A percentile compares a stretch with the other conserved stretches of the same genome.
Evolutionary conservation across 2,329 filamentous ascomycete species (phyloP).

Genomic region (Pyricularia sp.): DNA sequence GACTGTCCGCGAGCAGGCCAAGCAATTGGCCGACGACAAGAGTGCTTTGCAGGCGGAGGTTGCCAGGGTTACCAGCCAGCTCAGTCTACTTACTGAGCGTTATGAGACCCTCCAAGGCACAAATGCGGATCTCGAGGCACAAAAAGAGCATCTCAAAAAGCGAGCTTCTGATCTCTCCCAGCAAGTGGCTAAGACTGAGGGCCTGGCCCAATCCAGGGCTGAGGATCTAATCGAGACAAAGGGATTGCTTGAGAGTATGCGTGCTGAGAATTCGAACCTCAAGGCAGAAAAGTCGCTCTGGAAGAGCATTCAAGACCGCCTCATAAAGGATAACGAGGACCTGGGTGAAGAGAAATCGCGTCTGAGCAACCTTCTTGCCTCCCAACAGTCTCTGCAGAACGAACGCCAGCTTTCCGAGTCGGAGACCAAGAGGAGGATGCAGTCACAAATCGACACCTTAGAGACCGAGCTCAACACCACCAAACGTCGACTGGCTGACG

Average conservation of each 20-base stretch:
- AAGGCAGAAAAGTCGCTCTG: constrained; percentile 92
- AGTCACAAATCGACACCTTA: constrained; percentile 66
- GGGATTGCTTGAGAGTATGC: constrained; percentile 73
- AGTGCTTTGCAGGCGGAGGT: constrained; percentile 73
- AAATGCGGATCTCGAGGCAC: constrained; percentile 70
- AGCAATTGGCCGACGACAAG: constrained; percentile 74
- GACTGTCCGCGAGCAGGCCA: constrained; percentile 76
- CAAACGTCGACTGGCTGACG: constrained; percentile 76
- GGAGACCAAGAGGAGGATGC: constrained; percentile 71
- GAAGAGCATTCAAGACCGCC: constrained; percentile 84
- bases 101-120: constrained; percentile 87
- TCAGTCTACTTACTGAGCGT: constrained; percentile 72
- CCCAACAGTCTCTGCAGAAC: constrained; percentile 82
- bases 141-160: constrained; percentile 82
- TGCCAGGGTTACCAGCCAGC: constrained; percentile 69
- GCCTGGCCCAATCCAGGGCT: constrained; percentile 81
- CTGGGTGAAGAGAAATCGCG: constrained; percentile 77
- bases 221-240: constrained; percentile 87
- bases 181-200: constrained; percentile 78
- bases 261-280: constrained; percentile 83
- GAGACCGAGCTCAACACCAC: constrained; percentile 69
- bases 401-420: constrained; percentile 80
- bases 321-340: constrained; percentile 80
- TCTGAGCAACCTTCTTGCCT: constrained; percentile 72
- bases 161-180: constrained; percentile 70